Base-by-base conservation (phyloP, 2,329 filamentous ascomycete species). In the Chalara sp. region DNA sequence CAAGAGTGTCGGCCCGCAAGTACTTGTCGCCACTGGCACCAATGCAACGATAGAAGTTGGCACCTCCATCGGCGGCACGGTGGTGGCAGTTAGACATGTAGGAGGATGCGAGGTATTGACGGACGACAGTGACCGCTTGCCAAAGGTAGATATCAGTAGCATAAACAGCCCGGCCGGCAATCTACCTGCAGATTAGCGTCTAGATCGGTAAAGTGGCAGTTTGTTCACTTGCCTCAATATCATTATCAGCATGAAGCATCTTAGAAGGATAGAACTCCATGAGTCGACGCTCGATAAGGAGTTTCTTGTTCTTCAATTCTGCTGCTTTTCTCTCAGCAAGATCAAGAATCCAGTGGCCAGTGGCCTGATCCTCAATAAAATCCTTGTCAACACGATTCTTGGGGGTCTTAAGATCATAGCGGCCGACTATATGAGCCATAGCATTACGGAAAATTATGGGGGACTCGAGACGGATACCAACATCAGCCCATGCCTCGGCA, bases 121-220 rank as follows among this genome's bases (percentile, higher is more conserved):
- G 56, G 21, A 61, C 48, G 12, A 64, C 33, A 4, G 51, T 50
- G 4, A 61, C 46, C 13, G 61, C 55, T 41, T 60, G 58, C 56
- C 59, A 64, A n/a, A 52, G 49, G 41, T 63, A 65, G 41, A 63
- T 61, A n/a, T 64, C 61, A 6, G 53, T 54, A 5, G 53, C 54
- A 44, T 63, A 65, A 40, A 57, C 56, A 1, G 56, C 53, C 21
- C 61, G 61, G 6, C 59, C 56, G 1, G 62, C 61, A 10, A 61
- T 47, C 5, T 41, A 49, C 2, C 40, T 46, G 3, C 28, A 21
- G 21, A 21, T 21, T 21, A 21, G 21, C 21, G 21, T 21, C 21
- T 21, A 21, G 21, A 21, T 21, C 21, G 21, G 21, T 21, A 21
- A 21, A 21, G 21, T 21, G 21, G 21, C 21, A 21, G 21, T 21